phyloP scores from a whole-genome alignment of 179 eudicot genomes.

The Gypsophila paniculata region DNA sequence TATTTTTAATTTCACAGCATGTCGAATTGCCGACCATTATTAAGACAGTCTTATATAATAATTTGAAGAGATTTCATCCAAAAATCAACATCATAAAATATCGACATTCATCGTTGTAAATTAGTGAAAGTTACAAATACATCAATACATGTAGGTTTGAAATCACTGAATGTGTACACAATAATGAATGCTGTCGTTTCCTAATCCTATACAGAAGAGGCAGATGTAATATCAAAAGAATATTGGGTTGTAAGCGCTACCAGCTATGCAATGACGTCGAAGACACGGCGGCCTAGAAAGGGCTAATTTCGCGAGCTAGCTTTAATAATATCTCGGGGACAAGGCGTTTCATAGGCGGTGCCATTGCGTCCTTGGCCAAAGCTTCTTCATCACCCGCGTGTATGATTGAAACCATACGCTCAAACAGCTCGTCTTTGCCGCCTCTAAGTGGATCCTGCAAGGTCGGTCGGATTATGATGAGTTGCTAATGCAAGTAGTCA shows the following conservation, averaged over 20 bases:
- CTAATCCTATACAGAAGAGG: conserved; percentile 23
- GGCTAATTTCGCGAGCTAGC: conserved; percentile 71
- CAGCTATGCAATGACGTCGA: neutral
- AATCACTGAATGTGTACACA: neutral
- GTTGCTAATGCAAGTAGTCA: neutral
- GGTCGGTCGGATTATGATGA: neutral
- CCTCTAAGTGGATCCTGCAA: conserved; percentile 93
- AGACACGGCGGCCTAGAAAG: conserved; percentile 41
- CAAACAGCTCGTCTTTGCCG: conserved; percentile 63
- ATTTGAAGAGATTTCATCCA: no score
- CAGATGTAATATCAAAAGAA: conserved; percentile 4
- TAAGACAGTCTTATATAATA: no score
- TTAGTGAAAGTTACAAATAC: neutral
- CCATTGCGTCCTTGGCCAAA: conserved; percentile 56
- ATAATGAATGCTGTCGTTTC: conserved; percentile 20
- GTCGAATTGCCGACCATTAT: no score
- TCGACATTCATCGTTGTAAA: neutral
- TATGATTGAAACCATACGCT: conserved; percentile 54
- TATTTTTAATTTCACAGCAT: no score
- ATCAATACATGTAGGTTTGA: neutral
- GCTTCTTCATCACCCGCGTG: conserved; percentile 73
- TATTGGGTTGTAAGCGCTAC: neutral
- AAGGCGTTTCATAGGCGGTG: conserved; percentile 74
- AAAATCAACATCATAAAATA: neutral
- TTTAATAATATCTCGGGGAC: conserved; percentile 85